Evolutionary conservation across 2,329 filamentous ascomycete species (phyloP).

Genomic region (Neofusicoccum kwambonambiense): DNA sequence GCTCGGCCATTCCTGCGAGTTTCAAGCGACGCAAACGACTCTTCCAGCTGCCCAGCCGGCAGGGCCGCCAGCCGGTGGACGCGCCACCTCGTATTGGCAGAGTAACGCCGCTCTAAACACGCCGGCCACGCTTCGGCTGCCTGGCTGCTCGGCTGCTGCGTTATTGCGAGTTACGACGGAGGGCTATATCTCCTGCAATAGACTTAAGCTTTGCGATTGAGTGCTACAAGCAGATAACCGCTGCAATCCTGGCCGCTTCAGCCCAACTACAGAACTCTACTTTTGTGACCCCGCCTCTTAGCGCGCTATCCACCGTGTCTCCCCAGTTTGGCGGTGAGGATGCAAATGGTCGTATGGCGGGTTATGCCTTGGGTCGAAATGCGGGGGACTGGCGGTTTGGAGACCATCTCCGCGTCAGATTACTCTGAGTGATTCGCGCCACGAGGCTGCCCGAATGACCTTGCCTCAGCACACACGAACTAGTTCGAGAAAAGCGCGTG

Average conservation of each 20-base stretch:
- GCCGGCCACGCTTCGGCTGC: too few relatives aligned
- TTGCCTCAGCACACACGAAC: too few relatives aligned
- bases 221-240: not conserved
- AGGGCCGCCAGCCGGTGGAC: too few relatives aligned
- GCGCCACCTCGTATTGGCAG: too few relatives aligned
- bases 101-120: too few relatives aligned
- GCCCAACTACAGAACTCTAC: not conserved
- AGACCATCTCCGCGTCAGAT: not conserved
- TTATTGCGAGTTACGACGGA: too few relatives aligned
- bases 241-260: not conserved
- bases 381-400: not conserved
- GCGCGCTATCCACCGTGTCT: not conserved
- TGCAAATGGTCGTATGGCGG: not conserved
- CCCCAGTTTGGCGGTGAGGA: not conserved
- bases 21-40: too few relatives aligned
- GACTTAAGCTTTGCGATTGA: not conserved
- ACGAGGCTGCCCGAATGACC: not conserved
- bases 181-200: not conserved
- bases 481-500: too few relatives aligned
- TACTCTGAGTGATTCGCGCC: not conserved
- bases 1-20: not conserved
- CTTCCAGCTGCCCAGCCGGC: too few relatives aligned
- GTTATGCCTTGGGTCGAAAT: not conserved
- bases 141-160: not conserved
- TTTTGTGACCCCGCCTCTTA: not conserved